Percentiles rank a stretch among this genome's conserved stretches.
phyloP scores from a whole-genome alignment of 805 yeast genomes.

The Starmerella tilneyi region DNA sequence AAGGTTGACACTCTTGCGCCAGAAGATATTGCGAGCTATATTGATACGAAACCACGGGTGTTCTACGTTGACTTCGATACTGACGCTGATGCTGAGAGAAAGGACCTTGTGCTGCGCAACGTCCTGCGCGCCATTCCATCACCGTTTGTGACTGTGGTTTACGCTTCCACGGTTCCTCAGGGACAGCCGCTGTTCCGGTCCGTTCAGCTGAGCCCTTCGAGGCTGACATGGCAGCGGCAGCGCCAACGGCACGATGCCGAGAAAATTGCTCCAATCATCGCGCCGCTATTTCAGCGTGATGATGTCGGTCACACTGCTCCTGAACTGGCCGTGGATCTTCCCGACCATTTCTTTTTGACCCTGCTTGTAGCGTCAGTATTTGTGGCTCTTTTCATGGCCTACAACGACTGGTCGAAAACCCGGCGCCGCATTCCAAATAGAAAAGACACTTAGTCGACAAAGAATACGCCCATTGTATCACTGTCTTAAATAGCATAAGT shows the following conservation, averaged over 20 bases:
- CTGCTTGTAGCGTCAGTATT: conserved; percentile 19
- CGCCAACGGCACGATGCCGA: conserved; percentile 12
- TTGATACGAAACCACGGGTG: conserved; percentile 22
- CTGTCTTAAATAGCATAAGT: not conserved
- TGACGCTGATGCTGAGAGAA: conserved; percentile 31
- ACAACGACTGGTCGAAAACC: conserved; percentile 1
- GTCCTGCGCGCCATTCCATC: conserved; percentile 43
- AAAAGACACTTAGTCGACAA: not conserved
- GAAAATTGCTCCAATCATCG: conserved; percentile 21
- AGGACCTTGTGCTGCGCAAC: conserved; percentile 50
- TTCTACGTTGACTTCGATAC: conserved; percentile 21
- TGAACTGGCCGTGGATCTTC: conserved; percentile 18
- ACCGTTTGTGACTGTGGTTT: conserved; percentile 54
- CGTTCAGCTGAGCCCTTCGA: conserved; percentile 27
- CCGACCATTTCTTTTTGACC: conserved; percentile 23
- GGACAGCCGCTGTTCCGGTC: conserved; percentile 25
- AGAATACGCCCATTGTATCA: not conserved
- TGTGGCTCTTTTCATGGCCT: conserved; percentile 17
- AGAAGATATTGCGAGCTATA: conserved; percentile 10
- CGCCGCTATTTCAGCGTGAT: conserved; percentile 18
- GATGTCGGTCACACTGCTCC: conserved; percentile 18
- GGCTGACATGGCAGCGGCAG: conserved; percentile 23
- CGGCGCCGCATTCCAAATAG: not conserved
- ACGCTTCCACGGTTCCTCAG: conserved; percentile 37
- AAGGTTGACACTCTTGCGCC: conserved; percentile 6